Percentiles rank a stretch among this genome's conserved stretches.
phyloP scores from a whole-genome alignment of 768 basidiomycete species.

The Termitomyces eurrhizus region DNA sequence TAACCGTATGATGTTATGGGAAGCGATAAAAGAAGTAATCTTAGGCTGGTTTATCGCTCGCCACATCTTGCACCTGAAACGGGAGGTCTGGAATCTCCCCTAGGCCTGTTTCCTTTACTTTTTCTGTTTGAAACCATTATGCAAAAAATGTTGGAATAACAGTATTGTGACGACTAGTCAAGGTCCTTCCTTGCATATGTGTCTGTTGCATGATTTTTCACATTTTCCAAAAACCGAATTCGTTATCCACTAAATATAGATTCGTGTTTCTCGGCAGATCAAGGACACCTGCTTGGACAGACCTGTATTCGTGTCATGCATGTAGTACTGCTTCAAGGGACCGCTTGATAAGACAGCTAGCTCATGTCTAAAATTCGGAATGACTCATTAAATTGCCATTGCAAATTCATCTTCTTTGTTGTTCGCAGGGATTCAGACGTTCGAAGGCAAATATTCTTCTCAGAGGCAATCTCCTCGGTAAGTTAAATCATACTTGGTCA shows the following conservation, averaged over 20 bases:
- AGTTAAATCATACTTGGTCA: neutral
- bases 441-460: neutral
- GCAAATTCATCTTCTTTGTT: neutral
- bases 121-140: neutral
- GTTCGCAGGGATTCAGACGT: neutral
- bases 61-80: neutral
- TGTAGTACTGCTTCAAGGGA: neutral
- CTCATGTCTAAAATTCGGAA: neutral
- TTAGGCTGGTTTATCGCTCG: neutral
- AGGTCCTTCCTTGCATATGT: neutral
- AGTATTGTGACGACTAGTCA: neutral
- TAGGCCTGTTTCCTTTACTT: neutral
- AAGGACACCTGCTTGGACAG: neutral
- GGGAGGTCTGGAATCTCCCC: neutral
- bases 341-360: neutral
- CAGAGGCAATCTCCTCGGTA: neutral
- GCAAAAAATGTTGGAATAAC: neutral
- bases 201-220: neutral
- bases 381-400: neutral
- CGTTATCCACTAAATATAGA: neutral
- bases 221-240: neutral
- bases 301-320: neutral
- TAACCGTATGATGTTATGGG: neutral
- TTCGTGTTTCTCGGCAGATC: neutral
- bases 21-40: neutral